These are phyloP conservation scores for Claviceps purpurea DNA, from an alignment of 2,329 filamentous ascomycete species.

Conservation along the genomic window DNA sequence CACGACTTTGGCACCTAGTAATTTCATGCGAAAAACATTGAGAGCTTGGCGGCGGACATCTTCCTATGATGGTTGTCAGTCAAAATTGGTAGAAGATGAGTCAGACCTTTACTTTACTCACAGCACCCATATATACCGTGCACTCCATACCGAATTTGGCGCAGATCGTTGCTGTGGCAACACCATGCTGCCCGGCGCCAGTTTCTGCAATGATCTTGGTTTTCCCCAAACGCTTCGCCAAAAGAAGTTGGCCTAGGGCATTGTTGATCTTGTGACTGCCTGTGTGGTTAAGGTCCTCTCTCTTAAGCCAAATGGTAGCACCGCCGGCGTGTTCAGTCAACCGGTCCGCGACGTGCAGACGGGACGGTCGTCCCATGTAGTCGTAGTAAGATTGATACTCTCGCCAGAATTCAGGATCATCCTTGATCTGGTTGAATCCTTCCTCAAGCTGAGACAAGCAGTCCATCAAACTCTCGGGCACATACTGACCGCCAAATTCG, in stretches of 20 bases:
- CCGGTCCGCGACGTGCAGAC: slow-evolving; percentile 76
- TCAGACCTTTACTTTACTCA: slow-evolving; percentile 17
- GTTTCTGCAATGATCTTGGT: slow-evolving; percentile 97
- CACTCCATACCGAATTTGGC: slow-evolving; percentile 98
- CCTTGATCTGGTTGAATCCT: slow-evolving; percentile 76
- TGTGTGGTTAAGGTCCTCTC: slow-evolving; percentile 95
- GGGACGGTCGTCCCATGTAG: slow-evolving; percentile 91
- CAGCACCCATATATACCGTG: slow-evolving; percentile 92
- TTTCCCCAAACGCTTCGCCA: slow-evolving; percentile 80
- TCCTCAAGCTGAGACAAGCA: slow-evolving; percentile 81
- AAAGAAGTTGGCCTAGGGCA: slow-evolving; percentile 79
- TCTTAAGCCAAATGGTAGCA: slow-evolving; percentile 94
- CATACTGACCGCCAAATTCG: slow-evolving; percentile 93
- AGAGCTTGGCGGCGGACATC: slow-evolving; percentile 91
- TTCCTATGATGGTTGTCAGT: slow-evolving; percentile 37
- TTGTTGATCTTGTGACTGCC: slow-evolving; percentile 99
- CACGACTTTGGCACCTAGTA: slow-evolving; percentile 84
- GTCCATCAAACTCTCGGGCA: slow-evolving; percentile 96
- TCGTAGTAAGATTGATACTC: slow-evolving; percentile 93
- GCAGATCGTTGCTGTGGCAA: slow-evolving; percentile 92
- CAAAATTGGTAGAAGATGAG: not conserved
- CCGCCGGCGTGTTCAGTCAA: slow-evolving; percentile 82
- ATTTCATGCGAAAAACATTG: slow-evolving; percentile 97
- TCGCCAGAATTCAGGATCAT: slow-evolving; percentile 90
- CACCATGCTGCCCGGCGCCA: slow-evolving; percentile 92